Percentiles rank a stretch among this genome's conserved stretches.
These are phyloP conservation scores for Brasilioporus rufonigricans DNA, from an alignment of 768 basidiomycete species.

Conservation along the genomic window DNA sequence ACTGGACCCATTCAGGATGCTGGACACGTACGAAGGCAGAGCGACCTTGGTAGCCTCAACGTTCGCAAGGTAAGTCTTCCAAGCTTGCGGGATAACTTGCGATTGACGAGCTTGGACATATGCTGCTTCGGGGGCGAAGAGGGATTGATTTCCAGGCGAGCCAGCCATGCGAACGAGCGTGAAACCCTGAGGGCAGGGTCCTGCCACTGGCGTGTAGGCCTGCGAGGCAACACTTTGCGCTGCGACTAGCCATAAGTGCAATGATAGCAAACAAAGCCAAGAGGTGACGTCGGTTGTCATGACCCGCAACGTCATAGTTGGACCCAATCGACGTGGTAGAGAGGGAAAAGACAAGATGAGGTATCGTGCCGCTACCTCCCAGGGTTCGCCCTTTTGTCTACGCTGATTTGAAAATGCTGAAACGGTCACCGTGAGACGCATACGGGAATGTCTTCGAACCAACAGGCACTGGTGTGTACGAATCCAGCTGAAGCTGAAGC, in stretches of 20 bases:
- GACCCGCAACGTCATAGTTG: background rate
- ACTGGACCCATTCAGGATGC: constrained; percentile 26
- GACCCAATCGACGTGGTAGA: background rate
- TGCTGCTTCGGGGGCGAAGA: constrained; percentile 34
- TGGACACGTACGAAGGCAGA: constrained; percentile 35
- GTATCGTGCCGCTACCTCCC: too few relatives aligned
- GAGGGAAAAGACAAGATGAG: background rate
- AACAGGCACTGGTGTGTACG: too few relatives aligned
- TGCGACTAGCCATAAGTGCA: constrained; percentile 5
- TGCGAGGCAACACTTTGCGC: constrained; percentile 27
- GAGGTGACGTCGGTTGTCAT: background rate
- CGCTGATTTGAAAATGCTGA: background rate
- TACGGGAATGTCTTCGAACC: too few relatives aligned
- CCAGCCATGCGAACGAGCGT: constrained; percentile 32
- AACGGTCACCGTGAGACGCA: too few relatives aligned
- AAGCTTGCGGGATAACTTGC: constrained; percentile 39
- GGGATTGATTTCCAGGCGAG: constrained; percentile 27
- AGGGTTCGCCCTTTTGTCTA: background rate
- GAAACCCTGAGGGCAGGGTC: constrained; percentile 22
- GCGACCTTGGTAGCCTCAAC: constrained; percentile 30
- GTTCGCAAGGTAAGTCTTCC: constrained; percentile 38
- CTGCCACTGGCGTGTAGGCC: constrained; percentile 23
- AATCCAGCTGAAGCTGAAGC: too few relatives aligned
- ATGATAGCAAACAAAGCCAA: constrained; percentile 14
- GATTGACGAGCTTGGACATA: constrained; percentile 37